These are phyloP conservation scores for Dacryopinax spathularia DNA, from an alignment of 768 basidiomycete genomes.

Conservation along the genomic window DNA sequence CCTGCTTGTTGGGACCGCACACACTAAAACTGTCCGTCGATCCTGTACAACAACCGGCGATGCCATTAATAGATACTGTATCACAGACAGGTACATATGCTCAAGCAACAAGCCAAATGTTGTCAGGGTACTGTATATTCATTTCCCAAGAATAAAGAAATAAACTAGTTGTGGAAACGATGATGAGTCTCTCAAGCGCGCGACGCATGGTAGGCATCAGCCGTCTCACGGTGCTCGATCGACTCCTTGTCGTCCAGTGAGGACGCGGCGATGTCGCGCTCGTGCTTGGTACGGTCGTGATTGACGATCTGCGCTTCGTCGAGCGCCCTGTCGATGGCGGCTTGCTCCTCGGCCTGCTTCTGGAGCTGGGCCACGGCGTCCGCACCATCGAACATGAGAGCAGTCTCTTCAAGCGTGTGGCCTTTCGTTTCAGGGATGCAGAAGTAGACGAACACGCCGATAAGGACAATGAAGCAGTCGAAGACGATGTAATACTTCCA, in stretches of 20 bases:
- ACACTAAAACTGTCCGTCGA: too few relatives aligned
- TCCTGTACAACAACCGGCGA: not conserved
- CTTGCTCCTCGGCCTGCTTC: conserved; percentile 7
- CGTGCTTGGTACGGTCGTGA: not conserved
- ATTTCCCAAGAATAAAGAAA: not conserved
- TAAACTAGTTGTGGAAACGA: too few relatives aligned
- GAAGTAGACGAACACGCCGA: conserved; percentile 13
- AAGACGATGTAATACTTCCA: conserved; percentile 23
- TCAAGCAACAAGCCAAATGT: too few relatives aligned
- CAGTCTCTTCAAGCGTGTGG: conserved; percentile 23
- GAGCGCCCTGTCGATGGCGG: not conserved
- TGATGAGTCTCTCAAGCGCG: too few relatives aligned
- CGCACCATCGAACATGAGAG: conserved; percentile 18
- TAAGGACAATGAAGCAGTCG: conserved; percentile 10
- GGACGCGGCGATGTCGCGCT: not conserved
- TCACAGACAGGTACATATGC: not conserved
- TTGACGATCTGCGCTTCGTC: not conserved
- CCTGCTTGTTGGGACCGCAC: too few relatives aligned
- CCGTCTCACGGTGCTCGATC: not conserved
- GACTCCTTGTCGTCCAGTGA: not conserved
- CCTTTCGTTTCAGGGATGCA: conserved; percentile 18
- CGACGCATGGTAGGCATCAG: not conserved
- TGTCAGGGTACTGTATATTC: not conserved
- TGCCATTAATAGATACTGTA: not conserved
- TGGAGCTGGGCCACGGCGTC: conserved; percentile 13